Evolutionary conservation across 2,329 filamentous ascomycete genomes (phyloP).

Genomic region (Domatiomyces globalis): DNA sequence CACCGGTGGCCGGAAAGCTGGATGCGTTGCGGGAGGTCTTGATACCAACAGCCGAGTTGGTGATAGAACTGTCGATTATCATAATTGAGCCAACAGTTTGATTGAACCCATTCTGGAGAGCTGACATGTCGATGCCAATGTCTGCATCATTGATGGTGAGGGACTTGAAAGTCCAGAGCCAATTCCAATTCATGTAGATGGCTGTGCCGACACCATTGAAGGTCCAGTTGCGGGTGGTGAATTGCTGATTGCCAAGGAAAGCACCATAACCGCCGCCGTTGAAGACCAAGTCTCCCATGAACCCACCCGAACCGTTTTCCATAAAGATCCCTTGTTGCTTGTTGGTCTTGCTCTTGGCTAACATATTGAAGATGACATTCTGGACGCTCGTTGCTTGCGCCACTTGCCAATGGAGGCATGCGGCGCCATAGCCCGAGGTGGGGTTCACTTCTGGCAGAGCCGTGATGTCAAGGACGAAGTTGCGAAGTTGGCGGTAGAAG

Average conservation of each 20-base stretch:
- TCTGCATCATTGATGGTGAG: constrained; percentile 58
- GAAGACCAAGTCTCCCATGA: constrained; percentile 71
- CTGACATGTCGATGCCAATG: constrained; percentile 68
- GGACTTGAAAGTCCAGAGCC: constrained; percentile 70
- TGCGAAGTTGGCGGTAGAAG: constrained; percentile 71
- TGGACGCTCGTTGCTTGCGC: constrained; percentile 69
- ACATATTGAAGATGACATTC: constrained; percentile 71
- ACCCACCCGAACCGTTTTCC: constrained; percentile 68
- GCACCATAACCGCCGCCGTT: constrained; percentile 66
- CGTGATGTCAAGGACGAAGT: constrained; percentile 66
- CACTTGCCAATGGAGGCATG: constrained; percentile 73
- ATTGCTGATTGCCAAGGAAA: constrained; percentile 77
- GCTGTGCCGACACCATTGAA: constrained; percentile 74
- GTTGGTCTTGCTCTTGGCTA: constrained; percentile 51
- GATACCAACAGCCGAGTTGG: constrained; percentile 61
- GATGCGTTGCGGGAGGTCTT: constrained; percentile 55
- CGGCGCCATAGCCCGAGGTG: constrained; percentile 35
- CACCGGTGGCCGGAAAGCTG: constrained; percentile 55
- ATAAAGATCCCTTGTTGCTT: constrained; percentile 67
- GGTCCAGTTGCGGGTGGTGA: constrained; percentile 66
- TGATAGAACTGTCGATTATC: constrained; percentile 65
- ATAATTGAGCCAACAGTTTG: constrained; percentile 79
- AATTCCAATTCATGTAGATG: constrained; percentile 85
- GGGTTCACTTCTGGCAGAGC: constrained; percentile 36
- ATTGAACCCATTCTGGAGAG: constrained; percentile 35